These are phyloP conservation scores for Cystobasidium onofrii DNA, from an alignment of 768 basidiomycete species.

Conservation along the genomic window DNA sequence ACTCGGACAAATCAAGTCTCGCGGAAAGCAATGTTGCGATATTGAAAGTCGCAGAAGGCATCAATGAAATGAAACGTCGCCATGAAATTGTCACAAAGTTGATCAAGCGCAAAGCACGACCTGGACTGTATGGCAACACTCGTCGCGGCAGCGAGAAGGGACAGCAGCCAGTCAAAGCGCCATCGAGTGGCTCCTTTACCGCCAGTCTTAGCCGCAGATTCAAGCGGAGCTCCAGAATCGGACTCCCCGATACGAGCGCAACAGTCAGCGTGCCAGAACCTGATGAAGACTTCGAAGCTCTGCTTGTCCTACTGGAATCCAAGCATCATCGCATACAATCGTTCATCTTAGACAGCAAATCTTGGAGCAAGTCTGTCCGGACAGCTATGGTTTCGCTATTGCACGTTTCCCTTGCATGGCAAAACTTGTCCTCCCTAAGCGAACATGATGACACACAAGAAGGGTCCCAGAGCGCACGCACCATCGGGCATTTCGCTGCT, in stretches of 20 bases:
- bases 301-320: not conserved
- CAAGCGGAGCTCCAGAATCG: constrained; percentile 1
- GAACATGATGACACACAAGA: constrained; percentile 9
- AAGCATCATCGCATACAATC: constrained; percentile 2
- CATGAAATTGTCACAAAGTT: constrained; percentile 37
- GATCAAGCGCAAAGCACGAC: constrained; percentile 30
- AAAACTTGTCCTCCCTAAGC: constrained; percentile 38
- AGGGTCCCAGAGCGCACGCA: constrained; percentile 24
- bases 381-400: constrained; percentile 7
- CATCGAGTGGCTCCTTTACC: not conserved
- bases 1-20: constrained; percentile 37
- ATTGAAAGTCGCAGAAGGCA: constrained; percentile 40
- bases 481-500: constrained; percentile 36
- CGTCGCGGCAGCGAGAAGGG: not conserved
- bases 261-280: not conserved
- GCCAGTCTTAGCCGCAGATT: not conserved
- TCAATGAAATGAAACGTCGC: constrained; percentile 42
- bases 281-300: constrained; percentile 20
- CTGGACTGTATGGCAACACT: not conserved
- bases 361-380: constrained; percentile 20
- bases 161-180: not conserved
- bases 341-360: constrained; percentile 22
- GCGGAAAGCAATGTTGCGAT: constrained; percentile 36
- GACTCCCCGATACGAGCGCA: not conserved
- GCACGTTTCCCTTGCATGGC: constrained; percentile 34